Evolutionary conservation across 2,329 filamentous ascomycete species (phyloP).

Genomic region (Diplodia intermedia): DNA sequence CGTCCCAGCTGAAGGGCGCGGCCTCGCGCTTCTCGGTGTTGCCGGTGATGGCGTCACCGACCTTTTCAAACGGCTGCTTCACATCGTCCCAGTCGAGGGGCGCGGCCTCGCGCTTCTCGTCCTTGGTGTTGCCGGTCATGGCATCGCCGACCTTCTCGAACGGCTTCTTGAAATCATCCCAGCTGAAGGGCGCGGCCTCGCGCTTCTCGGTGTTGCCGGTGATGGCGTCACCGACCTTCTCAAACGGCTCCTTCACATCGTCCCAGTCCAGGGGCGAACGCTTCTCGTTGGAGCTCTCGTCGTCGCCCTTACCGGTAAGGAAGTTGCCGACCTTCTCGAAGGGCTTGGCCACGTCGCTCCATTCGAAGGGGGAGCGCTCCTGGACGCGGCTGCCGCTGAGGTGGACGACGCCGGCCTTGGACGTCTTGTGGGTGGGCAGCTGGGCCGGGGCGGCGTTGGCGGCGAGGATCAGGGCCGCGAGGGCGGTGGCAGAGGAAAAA

Average conservation of each 20-base stretch:
- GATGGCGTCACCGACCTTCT: background rate
- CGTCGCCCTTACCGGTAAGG: background rate
- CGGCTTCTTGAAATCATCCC: background rate
- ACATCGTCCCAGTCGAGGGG: background rate
- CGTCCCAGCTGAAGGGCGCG: background rate
- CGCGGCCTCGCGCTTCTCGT: constrained; percentile 13
- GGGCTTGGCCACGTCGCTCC: background rate
- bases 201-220: constrained; percentile 7
- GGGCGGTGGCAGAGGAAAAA: constrained; percentile 2
- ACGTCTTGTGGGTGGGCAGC: constrained; percentile 26
- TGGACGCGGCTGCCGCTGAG: constrained; percentile 14
- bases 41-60: constrained; percentile 3
- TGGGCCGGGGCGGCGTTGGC: constrained; percentile 21
- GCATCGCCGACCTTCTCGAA: background rate
- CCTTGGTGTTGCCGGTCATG: constrained; percentile 1
- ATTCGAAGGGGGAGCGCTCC: constrained; percentile 8
- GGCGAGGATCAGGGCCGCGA: constrained; percentile 13
- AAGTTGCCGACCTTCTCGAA: background rate
- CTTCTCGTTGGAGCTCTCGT: constrained; percentile 8
- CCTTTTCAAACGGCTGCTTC: background rate
- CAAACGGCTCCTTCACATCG: background rate
- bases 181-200: background rate
- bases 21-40: constrained; percentile 14
- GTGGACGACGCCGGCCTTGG: constrained; percentile 13
- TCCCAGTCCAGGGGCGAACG: constrained; percentile 10